Evolutionary conservation across 495 filamentous ascomycete genomes (phyloP).

Genomic region (Neurospora sublineolata): DNA sequence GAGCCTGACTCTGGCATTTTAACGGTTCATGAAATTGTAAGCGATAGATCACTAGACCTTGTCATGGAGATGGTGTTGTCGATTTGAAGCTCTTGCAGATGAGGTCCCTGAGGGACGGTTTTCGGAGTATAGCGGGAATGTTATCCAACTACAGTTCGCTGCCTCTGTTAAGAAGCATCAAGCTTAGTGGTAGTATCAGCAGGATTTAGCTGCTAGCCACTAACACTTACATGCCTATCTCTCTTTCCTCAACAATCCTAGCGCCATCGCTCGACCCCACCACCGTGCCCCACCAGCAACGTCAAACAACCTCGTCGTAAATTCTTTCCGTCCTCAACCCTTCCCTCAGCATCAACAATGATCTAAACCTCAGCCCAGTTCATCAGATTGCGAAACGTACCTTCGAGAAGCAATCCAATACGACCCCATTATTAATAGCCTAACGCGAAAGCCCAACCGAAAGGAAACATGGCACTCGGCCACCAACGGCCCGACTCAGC

Average conservation of each 20-base stretch:
- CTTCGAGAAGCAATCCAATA: not conserved
- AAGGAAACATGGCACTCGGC: not conserved
- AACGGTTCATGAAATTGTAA: not conserved
- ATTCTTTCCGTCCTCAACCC: not conserved
- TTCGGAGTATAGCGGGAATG: not conserved
- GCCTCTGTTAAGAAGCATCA: not conserved
- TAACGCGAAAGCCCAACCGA: not conserved
- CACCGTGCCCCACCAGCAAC: not conserved
- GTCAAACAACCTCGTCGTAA: not conserved
- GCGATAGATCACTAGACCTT: not conserved
- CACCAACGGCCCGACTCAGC: not conserved
- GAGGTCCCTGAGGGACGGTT: not conserved
- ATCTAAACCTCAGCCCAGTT: not conserved
- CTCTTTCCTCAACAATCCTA: not conserved
- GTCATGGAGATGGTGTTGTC: not conserved
- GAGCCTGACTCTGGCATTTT: not conserved
- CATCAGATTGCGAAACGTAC: not conserved
- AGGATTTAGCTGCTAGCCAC: rapidly evolving
- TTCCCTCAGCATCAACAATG: not conserved
- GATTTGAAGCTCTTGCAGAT: not conserved
- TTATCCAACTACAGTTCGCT: not conserved
- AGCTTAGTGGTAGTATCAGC: not conserved
- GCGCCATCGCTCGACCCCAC: not conserved
- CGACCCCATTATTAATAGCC: rapidly evolving
- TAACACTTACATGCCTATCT: not conserved